Conservation (phyloP, 768 basidiomycete genomes). For the Dioszegia aurantiaca region DNA sequence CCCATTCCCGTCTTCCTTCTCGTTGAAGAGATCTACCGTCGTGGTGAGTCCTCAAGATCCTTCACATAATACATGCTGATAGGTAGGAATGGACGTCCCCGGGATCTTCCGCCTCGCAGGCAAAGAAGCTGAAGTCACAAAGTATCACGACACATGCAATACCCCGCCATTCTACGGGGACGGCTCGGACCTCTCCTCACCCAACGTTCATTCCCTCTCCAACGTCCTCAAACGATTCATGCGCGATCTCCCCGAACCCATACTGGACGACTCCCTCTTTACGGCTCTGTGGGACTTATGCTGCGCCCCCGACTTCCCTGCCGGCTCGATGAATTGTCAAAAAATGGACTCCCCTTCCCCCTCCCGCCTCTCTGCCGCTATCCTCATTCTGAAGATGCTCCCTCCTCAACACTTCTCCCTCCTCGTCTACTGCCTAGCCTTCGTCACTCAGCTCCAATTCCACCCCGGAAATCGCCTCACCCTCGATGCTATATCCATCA, state of each 20-base stretch:
- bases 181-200: slow-evolving; percentile 21
- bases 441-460: slow-evolving; percentile 62
- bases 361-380: slow-evolving; percentile 54
- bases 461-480: slow-evolving; percentile 59
- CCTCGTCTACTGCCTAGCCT: slow-evolving; percentile 73
- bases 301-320: slow-evolving; percentile 46
- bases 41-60: slow-evolving; percentile 28
- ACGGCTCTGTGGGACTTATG: slow-evolving; percentile 57
- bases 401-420: slow-evolving; percentile 61
- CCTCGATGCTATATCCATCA: slow-evolving; percentile 55
- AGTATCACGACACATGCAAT: slow-evolving; percentile 39
- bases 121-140: slow-evolving; percentile 34
- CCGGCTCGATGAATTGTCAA: slow-evolving; percentile 17
- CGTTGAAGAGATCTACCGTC: slow-evolving; percentile 45
- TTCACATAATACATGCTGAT: neutral
- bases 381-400: slow-evolving; percentile 59
- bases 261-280: slow-evolving; percentile 56
- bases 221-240: slow-evolving; percentile 56
- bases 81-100: slow-evolving; percentile 35
- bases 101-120: slow-evolving; percentile 47
- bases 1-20: slow-evolving; percentile 42
- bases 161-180: slow-evolving; percentile 43
- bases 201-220: slow-evolving; percentile 38
- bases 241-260: slow-evolving; percentile 56
- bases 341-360: slow-evolving; percentile 23